A percentile compares a stretch with the other conserved stretches of the same genome.
These are phyloP conservation scores for Dacryopinax primogenitus DNA, from an alignment of 768 basidiomycete genomes.

Conservation along the genomic window DNA sequence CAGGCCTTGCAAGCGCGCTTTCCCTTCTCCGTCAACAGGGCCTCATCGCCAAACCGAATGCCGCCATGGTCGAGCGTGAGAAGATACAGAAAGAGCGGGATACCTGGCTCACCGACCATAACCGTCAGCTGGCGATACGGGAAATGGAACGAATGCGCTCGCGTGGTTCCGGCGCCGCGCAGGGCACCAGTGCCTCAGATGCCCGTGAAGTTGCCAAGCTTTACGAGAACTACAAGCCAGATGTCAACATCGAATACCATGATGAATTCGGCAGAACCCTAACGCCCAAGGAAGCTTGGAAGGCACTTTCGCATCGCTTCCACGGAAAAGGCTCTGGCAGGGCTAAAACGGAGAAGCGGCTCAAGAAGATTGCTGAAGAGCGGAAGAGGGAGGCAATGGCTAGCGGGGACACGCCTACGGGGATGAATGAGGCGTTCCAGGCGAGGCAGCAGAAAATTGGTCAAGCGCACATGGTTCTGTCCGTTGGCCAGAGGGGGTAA, in stretches of 20 bases:
- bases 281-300: slow-evolving; percentile 96
- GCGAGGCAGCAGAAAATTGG: slow-evolving; percentile 86
- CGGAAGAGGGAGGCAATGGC: slow-evolving; percentile 87
- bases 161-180: slow-evolving; percentile 75
- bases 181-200: slow-evolving; percentile 85
- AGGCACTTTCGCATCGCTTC: slow-evolving; percentile 93
- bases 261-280: slow-evolving; percentile 86
- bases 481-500: slow-evolving; percentile 84
- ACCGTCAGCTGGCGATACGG: slow-evolving; percentile 57
- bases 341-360: slow-evolving; percentile 91
- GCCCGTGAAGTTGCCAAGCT: slow-evolving; percentile 64
- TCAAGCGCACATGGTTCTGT: slow-evolving; percentile 90
- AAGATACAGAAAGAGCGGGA: slow-evolving; percentile 71
- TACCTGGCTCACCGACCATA: slow-evolving; percentile 78
- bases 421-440: slow-evolving; percentile 90
- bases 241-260: slow-evolving; percentile 89
- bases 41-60: slow-evolving; percentile 50
- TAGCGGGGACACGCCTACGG: slow-evolving; percentile 88
- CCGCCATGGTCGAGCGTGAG: slow-evolving; percentile 66
- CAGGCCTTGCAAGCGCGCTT: slow-evolving; percentile 80
- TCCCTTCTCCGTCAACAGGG: slow-evolving; percentile 85
- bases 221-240: slow-evolving; percentile 93
- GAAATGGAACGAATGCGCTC: slow-evolving; percentile 67
- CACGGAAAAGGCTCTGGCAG: slow-evolving; percentile 95
- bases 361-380: slow-evolving; percentile 97